A percentile compares a stretch with the other conserved stretches of the same genome.
These are phyloP conservation scores for Amniculicola lignicola DNA, from an alignment of 495 filamentous ascomycete genomes.

Conservation along the genomic window DNA sequence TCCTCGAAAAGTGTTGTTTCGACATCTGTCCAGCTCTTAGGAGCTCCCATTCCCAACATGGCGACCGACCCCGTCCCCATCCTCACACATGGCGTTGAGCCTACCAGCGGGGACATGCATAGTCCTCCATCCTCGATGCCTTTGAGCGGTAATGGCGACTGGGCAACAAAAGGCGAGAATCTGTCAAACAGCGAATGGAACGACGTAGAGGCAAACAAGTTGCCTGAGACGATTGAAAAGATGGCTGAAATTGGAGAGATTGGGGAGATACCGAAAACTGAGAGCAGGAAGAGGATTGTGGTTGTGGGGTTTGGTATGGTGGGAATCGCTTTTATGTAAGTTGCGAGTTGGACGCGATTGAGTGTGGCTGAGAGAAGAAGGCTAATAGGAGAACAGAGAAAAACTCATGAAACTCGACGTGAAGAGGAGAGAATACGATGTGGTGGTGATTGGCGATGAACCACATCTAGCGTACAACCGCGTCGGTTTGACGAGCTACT, in stretches of 20 bases:
- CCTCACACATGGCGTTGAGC: conserved; percentile 23
- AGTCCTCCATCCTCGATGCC: conserved; percentile 9
- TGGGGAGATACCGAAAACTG: conserved; percentile 32
- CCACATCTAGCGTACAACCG: conserved; percentile 91
- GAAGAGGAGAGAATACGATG: conserved; percentile 71
- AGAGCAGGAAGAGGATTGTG: conserved; percentile 65
- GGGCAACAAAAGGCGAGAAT: conserved; percentile 6
- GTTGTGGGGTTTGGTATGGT: conserved; percentile 96
- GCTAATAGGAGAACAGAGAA: conserved; percentile 54
- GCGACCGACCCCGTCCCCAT: conserved; percentile 23
- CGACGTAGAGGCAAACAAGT: conserved; percentile 37
- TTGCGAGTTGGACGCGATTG: not conserved
- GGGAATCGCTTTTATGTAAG: conserved; percentile 88
- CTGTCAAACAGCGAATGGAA: conserved; percentile 25
- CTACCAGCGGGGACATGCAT: conserved; percentile 18
- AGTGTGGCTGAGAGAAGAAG: not conserved
- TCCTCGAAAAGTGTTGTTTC: too few relatives aligned
- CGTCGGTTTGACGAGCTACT: conserved; percentile 91
- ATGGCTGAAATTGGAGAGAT: conserved; percentile 25
- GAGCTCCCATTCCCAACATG: too few relatives aligned
- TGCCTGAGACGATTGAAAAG: conserved; percentile 40
- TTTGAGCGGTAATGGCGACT: not conserved
- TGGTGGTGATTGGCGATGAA: conserved; percentile 91
- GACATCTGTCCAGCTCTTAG: too few relatives aligned
- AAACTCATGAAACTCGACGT: conserved; percentile 86